Base-by-base conservation (phyloP, 768 basidiomycete species). In the Phaffia australis region DNA sequence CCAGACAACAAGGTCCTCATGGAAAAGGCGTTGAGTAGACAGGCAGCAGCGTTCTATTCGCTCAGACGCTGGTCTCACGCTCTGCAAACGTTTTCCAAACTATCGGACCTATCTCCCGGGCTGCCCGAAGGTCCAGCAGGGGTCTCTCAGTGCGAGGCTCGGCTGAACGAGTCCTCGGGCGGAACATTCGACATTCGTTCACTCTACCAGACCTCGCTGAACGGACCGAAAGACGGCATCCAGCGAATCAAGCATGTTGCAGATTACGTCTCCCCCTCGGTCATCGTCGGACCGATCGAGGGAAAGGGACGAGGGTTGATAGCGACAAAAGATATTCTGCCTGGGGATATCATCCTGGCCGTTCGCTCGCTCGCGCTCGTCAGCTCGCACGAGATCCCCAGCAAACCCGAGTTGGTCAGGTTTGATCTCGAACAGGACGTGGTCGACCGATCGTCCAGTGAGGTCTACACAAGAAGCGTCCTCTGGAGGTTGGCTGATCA, bases 231-330 rank as follows among this genome's bases (percentile, higher is more conserved):
- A 4, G 52, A 42, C 30, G 66, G 66, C n/a, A 42, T 65, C 57
- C 49, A 30, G 4, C 21, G 27, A 0, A 67, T 67, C 23, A n/a
- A 9, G 30, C 55, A 67, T 55, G 66, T 57, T 21, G 66, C 66
- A 23, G 60, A 67, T 27, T 56, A 55, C 35, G 35, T 42, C 35
- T 42, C 35, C 6, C 35, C 35, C 35, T 42, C 35, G 35, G 35
- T 42, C 35, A 11, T 11, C 48, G 47, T 67, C 48, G 66, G 66
- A 35, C 66, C 60, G 0, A 46, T 67, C 50, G 21, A 48, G 6
- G 66, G 66, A 15, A 60, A 60, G 25, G 66, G 66, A 16, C 66
- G 66, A 30, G 66, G 66, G 5, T 61, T 67, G 60, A n/a, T 67
- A 47, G 60, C 66, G n/a, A 62, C 56, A 6, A 23, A 60, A n/a